A percentile compares a stretch with the other conserved stretches of the same genome.
phyloP scores from a whole-genome alignment of 345 rosid species.

The Erucastrum elatum region DNA sequence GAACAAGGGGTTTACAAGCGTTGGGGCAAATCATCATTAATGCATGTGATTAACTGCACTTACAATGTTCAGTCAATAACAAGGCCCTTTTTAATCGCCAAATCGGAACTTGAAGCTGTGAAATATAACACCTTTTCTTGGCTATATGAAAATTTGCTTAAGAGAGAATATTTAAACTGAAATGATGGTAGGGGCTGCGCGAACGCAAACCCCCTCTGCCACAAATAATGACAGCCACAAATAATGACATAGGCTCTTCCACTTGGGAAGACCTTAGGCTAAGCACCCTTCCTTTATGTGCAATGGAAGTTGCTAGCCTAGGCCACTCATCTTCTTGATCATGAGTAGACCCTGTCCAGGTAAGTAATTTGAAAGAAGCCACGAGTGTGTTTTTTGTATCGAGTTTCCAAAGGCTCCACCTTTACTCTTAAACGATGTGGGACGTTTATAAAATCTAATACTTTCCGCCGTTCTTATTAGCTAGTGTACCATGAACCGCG shows the following conservation, averaged over 20 bases:
- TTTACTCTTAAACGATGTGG: conserved; percentile 19
- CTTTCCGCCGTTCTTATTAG: background rate
- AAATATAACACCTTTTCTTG: conserved; percentile 19
- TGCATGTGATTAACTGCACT: background rate
- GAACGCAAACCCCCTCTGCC: no score
- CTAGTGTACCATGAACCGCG: background rate
- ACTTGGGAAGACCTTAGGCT: no score
- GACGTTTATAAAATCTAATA: background rate
- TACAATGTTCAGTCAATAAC: conserved; percentile 53
- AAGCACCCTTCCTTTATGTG: no score
- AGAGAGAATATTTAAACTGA: no score
- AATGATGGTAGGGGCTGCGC: no score
- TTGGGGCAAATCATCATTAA: background rate
- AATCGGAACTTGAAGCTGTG: conserved; percentile 55
- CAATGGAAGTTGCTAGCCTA: conserved; percentile 18
- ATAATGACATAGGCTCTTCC: no score
- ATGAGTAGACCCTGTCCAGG: conserved; percentile 46
- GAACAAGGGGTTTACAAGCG: background rate
- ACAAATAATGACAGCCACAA: no score
- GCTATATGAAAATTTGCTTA: conserved; percentile 30
- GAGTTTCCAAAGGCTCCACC: background rate
- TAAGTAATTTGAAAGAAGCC: background rate
- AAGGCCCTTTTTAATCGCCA: conserved; percentile 63
- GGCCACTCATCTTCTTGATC: conserved; percentile 41
- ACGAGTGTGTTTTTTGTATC: background rate